Conservation (phyloP, 192 early-diverging fungal species). For the Dimargaris cristalligena region DNA sequence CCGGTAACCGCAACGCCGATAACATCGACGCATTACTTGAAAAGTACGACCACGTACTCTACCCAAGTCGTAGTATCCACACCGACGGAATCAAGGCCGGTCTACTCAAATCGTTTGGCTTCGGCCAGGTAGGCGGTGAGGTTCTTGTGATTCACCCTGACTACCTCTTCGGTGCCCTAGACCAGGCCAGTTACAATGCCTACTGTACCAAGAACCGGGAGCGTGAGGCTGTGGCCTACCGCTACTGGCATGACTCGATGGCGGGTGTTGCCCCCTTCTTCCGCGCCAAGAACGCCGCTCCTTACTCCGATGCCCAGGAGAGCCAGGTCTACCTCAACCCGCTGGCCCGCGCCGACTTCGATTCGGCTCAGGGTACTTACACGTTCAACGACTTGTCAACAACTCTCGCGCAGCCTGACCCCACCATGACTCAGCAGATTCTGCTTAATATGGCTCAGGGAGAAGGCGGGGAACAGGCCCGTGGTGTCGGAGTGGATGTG, state of each 20-base stretch:
- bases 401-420: neutral
- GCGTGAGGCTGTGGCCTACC: slow-evolving; percentile 66
- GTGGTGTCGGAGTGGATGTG: slow-evolving; percentile 74
- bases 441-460: neutral
- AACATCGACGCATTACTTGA: slow-evolving; percentile 60
- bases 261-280: slow-evolving; percentile 68
- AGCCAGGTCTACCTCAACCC: slow-evolving; percentile 75
- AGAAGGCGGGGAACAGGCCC: slow-evolving; percentile 4
- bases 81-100: slow-evolving; percentile 83
- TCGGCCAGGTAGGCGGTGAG: slow-evolving; percentile 89
- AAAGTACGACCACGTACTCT: slow-evolving; percentile 64
- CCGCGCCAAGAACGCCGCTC: slow-evolving; percentile 68
- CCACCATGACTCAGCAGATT: slow-evolving; percentile 5
- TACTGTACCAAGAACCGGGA: slow-evolving; percentile 50
- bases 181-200: slow-evolving; percentile 43
- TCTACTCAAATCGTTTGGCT: slow-evolving; percentile 86
- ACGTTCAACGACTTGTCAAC: slow-evolving; percentile 31
- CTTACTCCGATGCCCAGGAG: slow-evolving; percentile 71
- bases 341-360: slow-evolving; percentile 60
- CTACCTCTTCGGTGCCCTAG: slow-evolving; percentile 60
- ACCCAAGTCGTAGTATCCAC: slow-evolving; percentile 69
- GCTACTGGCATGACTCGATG: slow-evolving; percentile 79
- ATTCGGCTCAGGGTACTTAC: slow-evolving; percentile 51
- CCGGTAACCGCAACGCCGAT: slow-evolving; percentile 85
- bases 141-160: slow-evolving; percentile 74